Base-by-base conservation (phyloP, 139 green algal species). In the Coelastrella sp. region DNA sequence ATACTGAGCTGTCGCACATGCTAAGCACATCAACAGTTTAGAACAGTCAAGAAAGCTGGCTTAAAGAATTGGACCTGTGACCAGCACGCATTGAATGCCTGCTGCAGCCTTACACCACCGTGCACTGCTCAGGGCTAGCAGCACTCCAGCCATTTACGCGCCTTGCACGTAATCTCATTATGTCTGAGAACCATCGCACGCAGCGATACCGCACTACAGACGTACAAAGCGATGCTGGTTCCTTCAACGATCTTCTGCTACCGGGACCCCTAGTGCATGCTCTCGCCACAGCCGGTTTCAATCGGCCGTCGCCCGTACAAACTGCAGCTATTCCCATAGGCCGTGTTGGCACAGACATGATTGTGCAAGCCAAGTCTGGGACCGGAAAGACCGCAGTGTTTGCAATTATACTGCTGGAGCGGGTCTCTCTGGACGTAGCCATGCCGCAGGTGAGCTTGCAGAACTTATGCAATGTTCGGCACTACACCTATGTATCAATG, bases 371-470 rank as follows among this genome's bases (percentile, higher is more conserved):
- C 56, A 98, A 98, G 91, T 96, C 95, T 6, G 97, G 97, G 75
- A 98, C 97, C 0, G 97, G 97, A 16, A 98, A 98, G 84, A 98
- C 97, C 3, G 87, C 96, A 5, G 95, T 96, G 61, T 98, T 98
- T 91, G 93, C 92, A 16, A 68, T 94, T 66, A 88, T 94, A 23
- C 88, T 85, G 78, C 80, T 97, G 68, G 93, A 97, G 88, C 79
- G 92, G 2, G 58, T 97, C 0, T 89, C 96, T 57, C 47, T 83
- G 10, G 89, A 91, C 8, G n/a, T 89, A 3, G 68, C 60, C 13
- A 74, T 56, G 3, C 90, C 92, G 5, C 95, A 97, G 94, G 95
- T 96, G 20, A 76, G 73, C 64, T 59, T 22, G 11, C n/a, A n/a
- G 58, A n/a, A 58, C 5, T 20, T 54, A 64, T 7, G 56, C 65